Evolutionary conservation across 148 eudicot species (phyloP), one percentile per base, ranked within the genome.

Genomic region (Agrostemma githago): DNA sequence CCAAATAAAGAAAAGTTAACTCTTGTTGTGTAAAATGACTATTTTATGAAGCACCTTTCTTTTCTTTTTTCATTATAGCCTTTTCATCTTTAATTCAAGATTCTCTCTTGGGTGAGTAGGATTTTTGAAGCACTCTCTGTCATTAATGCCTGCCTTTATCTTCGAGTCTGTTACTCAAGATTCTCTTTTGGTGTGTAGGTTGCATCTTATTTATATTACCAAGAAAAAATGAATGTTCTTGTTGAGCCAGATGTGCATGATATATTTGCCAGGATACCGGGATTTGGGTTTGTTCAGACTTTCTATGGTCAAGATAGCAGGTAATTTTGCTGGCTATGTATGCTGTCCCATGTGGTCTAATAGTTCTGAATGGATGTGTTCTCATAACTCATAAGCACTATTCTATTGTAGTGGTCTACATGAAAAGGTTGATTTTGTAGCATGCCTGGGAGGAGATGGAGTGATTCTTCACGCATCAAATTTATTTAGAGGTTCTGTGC

Each of bases 231-330:
- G 99, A 90, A 85, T 75, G 88, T 95, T 78, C 89, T 95, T 76
- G 99, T 95, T 80, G 99, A 95, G 79, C 99, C 96, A 58, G 99
- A 95, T 69, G 89, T 92, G 46, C 99, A 95, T 83, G 99, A 95
- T 72, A 81, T 90, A 74, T 92, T 95, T 89, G 99, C 97, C 66
- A 88, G 96, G 71, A 92, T 92, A 57, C 96, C 99, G 6, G 99
- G 99, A 53, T 95, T 92, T 84, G 97, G 99, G 39, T 95, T 95
- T 78, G 90, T 95, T 79, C 99, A 95, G 80, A 95, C 99, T 65
- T 95, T 95, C 73, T 95, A 95, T 79, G 90, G 88, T 83, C 99
- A 95, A 86, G 97, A 95, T 84, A 92, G 88, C 26, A 95, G 97
- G 99, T 95, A 76, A 75, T 21, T 20, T 26, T 64, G 34, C 74